Evolutionary conservation across 2,329 filamentous ascomycete species (phyloP), one percentile per base, ranked within the genome.

Genomic region (Trichoderma sp.): DNA sequence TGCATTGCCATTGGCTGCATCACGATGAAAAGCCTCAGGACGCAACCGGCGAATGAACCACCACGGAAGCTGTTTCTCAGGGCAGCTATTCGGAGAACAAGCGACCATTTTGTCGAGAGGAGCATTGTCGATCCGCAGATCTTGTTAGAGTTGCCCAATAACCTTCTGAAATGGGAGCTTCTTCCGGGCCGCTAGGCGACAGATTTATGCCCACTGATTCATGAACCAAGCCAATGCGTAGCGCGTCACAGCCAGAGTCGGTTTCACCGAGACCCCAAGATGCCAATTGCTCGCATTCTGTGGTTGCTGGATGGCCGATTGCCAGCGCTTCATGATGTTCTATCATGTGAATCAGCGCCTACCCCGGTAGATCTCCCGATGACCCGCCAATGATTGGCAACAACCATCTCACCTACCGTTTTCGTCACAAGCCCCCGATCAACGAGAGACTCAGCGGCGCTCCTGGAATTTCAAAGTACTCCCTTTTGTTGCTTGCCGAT

Each of bases 91-190:
- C 41, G 61, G 43, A 56, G 48, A 47, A 41, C 55, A 21, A 26
- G 48, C 19, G 63, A 54, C 54, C 5, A 17, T 60, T 60, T 52
- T 60, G 52, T 21, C 15, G 43, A 44, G 19, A 24, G 17, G 39
- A 41, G 43, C 24, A 15, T 28, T 30, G 63, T 44, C 63, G 50
- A 65, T 65, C 63, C 56, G 63, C 57, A 61, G 63, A 65, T 65
- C 63, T 54, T 15, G 15, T 41, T 39, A 52, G 48, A 62, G 55
- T 26, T 39, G 24, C 39, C n/a, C 26, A 39, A 51, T 41, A 60
- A 60, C 64, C 64, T 66, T 63, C 64, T 63, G 26, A 47, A 63
- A 58, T 59, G 64, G 64, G 64, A 63, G 64, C 47, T 48, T 47
- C 51, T 63, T 66, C 64, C 64, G 58, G 44, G 55, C 52, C 34